Evolutionary conservation across 345 rosid species (phyloP).

Genomic region (Aurinia saxatilis): DNA sequence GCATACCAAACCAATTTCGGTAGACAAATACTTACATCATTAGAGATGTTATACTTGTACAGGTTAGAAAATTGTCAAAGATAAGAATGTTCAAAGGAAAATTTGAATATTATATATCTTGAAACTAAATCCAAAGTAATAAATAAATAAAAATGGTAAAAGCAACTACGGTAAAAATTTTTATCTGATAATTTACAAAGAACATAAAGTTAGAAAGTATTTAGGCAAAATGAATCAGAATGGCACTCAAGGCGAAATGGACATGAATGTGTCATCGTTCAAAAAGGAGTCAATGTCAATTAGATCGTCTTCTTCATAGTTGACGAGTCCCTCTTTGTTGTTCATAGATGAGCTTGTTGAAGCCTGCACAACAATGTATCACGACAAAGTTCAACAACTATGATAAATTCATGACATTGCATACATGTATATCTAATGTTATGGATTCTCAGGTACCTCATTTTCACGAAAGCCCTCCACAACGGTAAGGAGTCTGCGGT

Average conservation of each 20-base stretch:
- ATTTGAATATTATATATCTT: neutral
- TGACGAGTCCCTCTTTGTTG: slow-evolving; percentile 26
- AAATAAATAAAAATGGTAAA: slow-evolving; percentile 8
- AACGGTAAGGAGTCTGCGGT: slow-evolving; percentile 72
- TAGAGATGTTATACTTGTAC: neutral
- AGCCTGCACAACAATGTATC: slow-evolving; percentile 18
- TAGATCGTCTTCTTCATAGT: slow-evolving; percentile 37
- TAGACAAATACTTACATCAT: too few relatives aligned
- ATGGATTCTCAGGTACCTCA: slow-evolving; percentile 38
- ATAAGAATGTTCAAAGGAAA: neutral
- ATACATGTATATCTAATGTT: neutral
- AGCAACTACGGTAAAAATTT: slow-evolving; percentile 9
- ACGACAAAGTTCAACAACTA: neutral
- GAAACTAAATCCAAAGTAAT: neutral
- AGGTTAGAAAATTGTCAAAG: neutral
- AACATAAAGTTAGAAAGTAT: slow-evolving; percentile 2
- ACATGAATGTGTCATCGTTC: slow-evolving; percentile 66
- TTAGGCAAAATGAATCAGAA: neutral
- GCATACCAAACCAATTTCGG: neutral
- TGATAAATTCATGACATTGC: neutral
- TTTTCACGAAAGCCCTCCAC: slow-evolving; percentile 61
- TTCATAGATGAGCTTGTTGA: slow-evolving; percentile 17
- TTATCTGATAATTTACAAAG: slow-evolving; percentile 28
- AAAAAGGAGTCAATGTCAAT: slow-evolving; percentile 57
- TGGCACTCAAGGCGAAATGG: slow-evolving; percentile 43